phyloP scores from a whole-genome alignment of 1,139 yeast genomes.

The Geotrichum australiense region DNA sequence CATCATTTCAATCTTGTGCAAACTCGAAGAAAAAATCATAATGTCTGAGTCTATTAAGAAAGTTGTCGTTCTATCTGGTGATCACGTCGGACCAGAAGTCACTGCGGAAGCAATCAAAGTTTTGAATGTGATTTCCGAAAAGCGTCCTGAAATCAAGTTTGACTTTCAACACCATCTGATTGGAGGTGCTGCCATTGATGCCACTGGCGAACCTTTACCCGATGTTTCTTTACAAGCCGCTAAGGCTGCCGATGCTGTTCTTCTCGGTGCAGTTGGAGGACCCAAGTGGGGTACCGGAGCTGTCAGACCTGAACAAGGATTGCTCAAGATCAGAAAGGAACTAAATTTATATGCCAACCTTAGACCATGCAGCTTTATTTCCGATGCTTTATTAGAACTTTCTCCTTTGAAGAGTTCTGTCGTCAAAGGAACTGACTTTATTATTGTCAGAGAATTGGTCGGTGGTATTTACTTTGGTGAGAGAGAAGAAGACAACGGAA shows the following conservation, averaged over 20 bases:
- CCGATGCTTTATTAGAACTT: conserved; percentile 73
- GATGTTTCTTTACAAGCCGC: conserved; percentile 82
- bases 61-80: conserved; percentile 88
- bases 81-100: conserved; percentile 92
- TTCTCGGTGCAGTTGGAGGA: conserved; percentile 97
- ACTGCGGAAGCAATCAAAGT: conserved; percentile 89
- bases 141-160: conserved; percentile 56
- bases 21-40: too few species aligned
- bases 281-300: conserved; percentile 95
- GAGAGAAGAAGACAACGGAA: conserved; percentile 83
- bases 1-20: too few species aligned
- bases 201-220: conserved; percentile 89
- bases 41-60: conserved; percentile 40
- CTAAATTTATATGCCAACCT: conserved; percentile 89
- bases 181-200: conserved; percentile 98
- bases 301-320: conserved; percentile 96
- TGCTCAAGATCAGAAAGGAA: conserved; percentile 88
- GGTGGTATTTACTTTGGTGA: conserved; percentile 98
- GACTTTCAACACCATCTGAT: conserved; percentile 76
- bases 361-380: conserved; percentile 94
- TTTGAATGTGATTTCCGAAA: conserved; percentile 63
- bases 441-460: conserved; percentile 90
- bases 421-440: conserved; percentile 84
- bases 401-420: conserved; percentile 81
- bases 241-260: conserved; percentile 82